phyloP scores from a whole-genome alignment of 2,329 filamentous ascomycete genomes.

The Rachicladosporium sp. region DNA sequence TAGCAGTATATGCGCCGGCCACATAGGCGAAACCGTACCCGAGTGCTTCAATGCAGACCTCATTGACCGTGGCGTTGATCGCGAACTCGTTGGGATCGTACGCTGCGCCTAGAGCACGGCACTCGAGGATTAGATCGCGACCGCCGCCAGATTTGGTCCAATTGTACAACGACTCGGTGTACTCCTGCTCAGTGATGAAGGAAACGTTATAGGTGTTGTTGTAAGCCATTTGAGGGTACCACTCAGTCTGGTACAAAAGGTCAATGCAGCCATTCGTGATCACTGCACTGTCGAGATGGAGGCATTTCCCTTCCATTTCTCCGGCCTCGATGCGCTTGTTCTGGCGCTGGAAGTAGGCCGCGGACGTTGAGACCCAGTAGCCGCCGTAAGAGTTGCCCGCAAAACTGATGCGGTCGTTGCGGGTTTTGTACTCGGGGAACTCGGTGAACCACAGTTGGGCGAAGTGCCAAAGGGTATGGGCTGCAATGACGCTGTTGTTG shows the following conservation, averaged over 20 bases:
- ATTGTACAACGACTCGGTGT: conserved; percentile 22
- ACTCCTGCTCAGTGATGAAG: conserved; percentile 38
- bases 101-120: conserved; percentile 33
- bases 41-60: conserved; percentile 25
- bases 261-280: conserved; percentile 63
- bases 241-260: conserved; percentile 44
- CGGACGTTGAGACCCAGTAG: conserved; percentile 53
- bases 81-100: conserved; percentile 39
- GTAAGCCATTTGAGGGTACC: conserved; percentile 42
- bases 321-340: conserved; percentile 41
- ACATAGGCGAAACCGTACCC: conserved; percentile 9
- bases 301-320: conserved; percentile 28
- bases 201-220: conserved; percentile 54
- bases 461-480: conserved; percentile 46
- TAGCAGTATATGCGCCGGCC: conserved; percentile 5
- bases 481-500: conserved; percentile 10
- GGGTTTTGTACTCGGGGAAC: conserved; percentile 12
- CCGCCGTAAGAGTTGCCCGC: conserved; percentile 30
- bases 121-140: conserved; percentile 34
- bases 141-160: conserved; percentile 41
- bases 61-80: conserved; percentile 26
- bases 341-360: conserved; percentile 45
- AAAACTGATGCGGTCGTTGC: conserved; percentile 10
- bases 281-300: conserved; percentile 49
- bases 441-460: conserved; percentile 37